Evolutionary conservation across 2,329 filamentous ascomycete genomes (phyloP).

Genomic region (Colletotrichum tanaceti): DNA sequence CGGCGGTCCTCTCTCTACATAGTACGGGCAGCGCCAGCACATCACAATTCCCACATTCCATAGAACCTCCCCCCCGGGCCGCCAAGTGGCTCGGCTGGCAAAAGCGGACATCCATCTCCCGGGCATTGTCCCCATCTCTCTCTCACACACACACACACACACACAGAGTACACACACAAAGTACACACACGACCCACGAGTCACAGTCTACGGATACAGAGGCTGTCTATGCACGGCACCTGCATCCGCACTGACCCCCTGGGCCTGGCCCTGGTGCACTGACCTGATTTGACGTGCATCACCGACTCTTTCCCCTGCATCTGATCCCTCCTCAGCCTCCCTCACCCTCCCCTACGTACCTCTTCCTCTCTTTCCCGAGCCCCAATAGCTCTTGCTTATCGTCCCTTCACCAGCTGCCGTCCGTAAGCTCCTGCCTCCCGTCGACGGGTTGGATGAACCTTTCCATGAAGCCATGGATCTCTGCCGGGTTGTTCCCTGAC

Average conservation of each 20-base stretch:
- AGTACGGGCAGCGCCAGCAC: slow-evolving; percentile 8
- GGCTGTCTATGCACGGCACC: slow-evolving; percentile 6
- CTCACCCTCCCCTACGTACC: background rate
- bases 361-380: too few species aligned
- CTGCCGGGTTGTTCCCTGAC: background rate
- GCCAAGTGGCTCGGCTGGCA: slow-evolving; percentile 30
- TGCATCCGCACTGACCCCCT: slow-evolving; percentile 30
- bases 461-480: slow-evolving; percentile 14
- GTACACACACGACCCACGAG: too few species aligned
- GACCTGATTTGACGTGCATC: slow-evolving; percentile 33
- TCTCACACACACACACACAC: too few species aligned
- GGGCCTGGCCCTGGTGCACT: slow-evolving; percentile 27
- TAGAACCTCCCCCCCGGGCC: slow-evolving; percentile 26
- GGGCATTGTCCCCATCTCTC: too few species aligned
- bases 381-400: background rate
- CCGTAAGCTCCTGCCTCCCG: slow-evolving; percentile 1
- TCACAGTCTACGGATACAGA: too few species aligned
- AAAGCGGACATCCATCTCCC: slow-evolving; percentile 7
- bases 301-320: background rate
- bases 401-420: background rate
- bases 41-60: slow-evolving; percentile 36
- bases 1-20: background rate
- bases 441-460: slow-evolving; percentile 6
- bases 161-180: too few species aligned
- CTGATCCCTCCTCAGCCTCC: background rate